A percentile compares a stretch with the other conserved stretches of the same genome.
These are phyloP conservation scores for Perkinsus olseni DNA, from an alignment of 169 alveolate species.

Conservation along the genomic window DNA sequence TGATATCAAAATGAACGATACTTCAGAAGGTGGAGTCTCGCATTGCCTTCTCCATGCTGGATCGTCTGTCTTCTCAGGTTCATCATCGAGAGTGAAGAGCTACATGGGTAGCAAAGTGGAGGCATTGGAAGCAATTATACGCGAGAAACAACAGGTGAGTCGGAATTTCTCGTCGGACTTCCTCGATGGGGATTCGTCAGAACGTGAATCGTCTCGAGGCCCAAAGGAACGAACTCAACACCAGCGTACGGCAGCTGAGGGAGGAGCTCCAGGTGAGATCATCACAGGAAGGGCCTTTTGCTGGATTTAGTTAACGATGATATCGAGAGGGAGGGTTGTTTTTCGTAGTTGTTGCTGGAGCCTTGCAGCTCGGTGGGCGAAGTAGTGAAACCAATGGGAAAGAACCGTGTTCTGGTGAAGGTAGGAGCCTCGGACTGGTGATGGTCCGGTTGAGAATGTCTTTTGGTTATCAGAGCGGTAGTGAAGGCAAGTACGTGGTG, in stretches of 20 bases:
- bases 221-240: constrained; percentile 93
- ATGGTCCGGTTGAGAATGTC: background rate
- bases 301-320: too few relatives aligned
- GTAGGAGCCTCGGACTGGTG: constrained; percentile 48
- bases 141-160: constrained; percentile 20
- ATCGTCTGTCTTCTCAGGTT: too few relatives aligned
- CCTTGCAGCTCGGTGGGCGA: constrained; percentile 97
- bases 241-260: constrained; percentile 77
- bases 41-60: too few relatives aligned
- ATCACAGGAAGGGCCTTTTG: too few relatives aligned
- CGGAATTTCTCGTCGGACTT: too few relatives aligned
- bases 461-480: constrained; percentile 27
- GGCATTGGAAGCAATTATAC: constrained; percentile 31
- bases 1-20: background rate
- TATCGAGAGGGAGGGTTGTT: background rate
- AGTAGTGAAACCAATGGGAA: constrained; percentile 94
- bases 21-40: background rate
- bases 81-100: background rate
- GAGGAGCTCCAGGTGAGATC: constrained; percentile 80
- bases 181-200: constrained; percentile 11
- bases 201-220: constrained; percentile 88
- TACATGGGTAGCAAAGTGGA: constrained; percentile 23
- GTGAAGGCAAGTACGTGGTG: constrained; percentile 97
- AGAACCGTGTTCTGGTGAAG: constrained; percentile 92
- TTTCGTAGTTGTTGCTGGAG: constrained; percentile 60